Percentiles rank a stretch among this genome's conserved stretches.
Evolutionary conservation across 2,329 filamentous ascomycete genomes (phyloP).

Genomic region (Rhynchosporium agropyri): DNA sequence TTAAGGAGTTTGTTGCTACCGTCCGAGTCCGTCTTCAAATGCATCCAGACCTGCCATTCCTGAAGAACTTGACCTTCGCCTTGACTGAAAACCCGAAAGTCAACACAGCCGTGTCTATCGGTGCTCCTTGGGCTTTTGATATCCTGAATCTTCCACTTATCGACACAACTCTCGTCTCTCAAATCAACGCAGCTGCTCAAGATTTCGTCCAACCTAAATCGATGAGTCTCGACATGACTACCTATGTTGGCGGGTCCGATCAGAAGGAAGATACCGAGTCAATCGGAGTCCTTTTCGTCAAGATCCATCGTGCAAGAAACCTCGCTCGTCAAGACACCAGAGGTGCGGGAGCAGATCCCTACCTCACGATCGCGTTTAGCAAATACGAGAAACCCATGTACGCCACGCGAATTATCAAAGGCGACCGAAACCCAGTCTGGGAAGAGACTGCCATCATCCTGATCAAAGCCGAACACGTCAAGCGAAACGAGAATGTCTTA

Average conservation of each 20-base stretch:
- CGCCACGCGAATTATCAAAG: slow-evolving; percentile 33
- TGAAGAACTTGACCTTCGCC: slow-evolving; percentile 32
- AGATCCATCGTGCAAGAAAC: slow-evolving; percentile 30
- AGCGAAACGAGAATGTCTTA: slow-evolving; percentile 30
- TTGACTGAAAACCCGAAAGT: slow-evolving; percentile 31
- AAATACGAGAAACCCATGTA: slow-evolving; percentile 35
- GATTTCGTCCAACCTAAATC: slow-evolving; percentile 32
- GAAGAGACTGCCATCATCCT: slow-evolving; percentile 33
- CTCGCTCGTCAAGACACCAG: slow-evolving; percentile 28
- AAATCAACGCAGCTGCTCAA: slow-evolving; percentile 27
- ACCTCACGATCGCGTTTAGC: slow-evolving; percentile 31
- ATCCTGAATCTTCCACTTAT: slow-evolving; percentile 31
- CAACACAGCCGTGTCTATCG: slow-evolving; percentile 28
- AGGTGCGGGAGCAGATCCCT: slow-evolving; percentile 31
- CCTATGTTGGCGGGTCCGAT: slow-evolving; percentile 30
- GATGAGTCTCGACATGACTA: slow-evolving; percentile 32
- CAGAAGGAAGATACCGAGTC: slow-evolving; percentile 30
- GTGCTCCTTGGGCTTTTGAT: slow-evolving; percentile 31
- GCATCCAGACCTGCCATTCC: slow-evolving; percentile 31
- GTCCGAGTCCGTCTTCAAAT: slow-evolving; percentile 31
- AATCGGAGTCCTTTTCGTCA: slow-evolving; percentile 30
- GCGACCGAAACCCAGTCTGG: slow-evolving; percentile 33
- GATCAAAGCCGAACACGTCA: slow-evolving; percentile 32
- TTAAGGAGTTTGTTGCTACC: slow-evolving; percentile 32
- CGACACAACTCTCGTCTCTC: slow-evolving; percentile 27